Evolutionary conservation across 1,139 yeast species (phyloP).

Genomic region (Candida pseudoviswanathii): DNA sequence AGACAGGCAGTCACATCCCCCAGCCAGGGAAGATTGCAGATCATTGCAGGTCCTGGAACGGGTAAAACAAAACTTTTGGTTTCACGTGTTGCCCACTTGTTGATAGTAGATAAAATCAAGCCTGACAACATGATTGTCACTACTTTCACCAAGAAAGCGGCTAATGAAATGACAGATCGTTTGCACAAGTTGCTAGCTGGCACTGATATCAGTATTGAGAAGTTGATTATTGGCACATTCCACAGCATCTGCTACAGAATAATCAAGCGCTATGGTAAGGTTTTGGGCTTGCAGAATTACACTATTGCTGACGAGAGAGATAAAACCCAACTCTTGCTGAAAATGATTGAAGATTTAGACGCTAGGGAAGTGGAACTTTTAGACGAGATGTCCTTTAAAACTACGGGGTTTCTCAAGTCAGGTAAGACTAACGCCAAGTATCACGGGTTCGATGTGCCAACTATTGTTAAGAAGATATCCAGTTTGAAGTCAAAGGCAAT

Average conservation of each 20-base stretch:
- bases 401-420: slow-evolving; percentile 2
- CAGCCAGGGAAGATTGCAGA: slow-evolving; percentile 58
- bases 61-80: slow-evolving; percentile 85
- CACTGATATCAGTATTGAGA: slow-evolving; percentile 36
- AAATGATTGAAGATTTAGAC: slow-evolving; percentile 38
- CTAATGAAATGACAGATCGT: slow-evolving; percentile 76
- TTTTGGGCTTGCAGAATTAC: slow-evolving; percentile 50
- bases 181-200: slow-evolving; percentile 42
- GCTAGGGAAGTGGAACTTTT: slow-evolving; percentile 25
- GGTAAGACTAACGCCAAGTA: slow-evolving; percentile 18
- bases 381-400: not conserved
- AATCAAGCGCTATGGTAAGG: slow-evolving; percentile 56
- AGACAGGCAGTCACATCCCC: slow-evolving; percentile 61
- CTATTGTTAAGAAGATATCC: slow-evolving; percentile 50
- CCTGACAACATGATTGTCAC: slow-evolving; percentile 76
- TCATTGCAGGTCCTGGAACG: slow-evolving; percentile 92
- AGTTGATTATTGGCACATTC: slow-evolving; percentile 77
- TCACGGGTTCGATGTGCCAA: slow-evolving; percentile 38
- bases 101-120: slow-evolving; percentile 49
- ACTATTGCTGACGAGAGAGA: slow-evolving; percentile 73
- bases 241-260: slow-evolving; percentile 76
- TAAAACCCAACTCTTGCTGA: slow-evolving; percentile 49
- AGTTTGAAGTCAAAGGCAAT: slow-evolving; percentile 53
- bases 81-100: slow-evolving; percentile 72
- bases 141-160: slow-evolving; percentile 90